Base-by-base conservation (phyloP, 805 yeast genomes). In the Wickerhamomyces ciferrii region DNA sequence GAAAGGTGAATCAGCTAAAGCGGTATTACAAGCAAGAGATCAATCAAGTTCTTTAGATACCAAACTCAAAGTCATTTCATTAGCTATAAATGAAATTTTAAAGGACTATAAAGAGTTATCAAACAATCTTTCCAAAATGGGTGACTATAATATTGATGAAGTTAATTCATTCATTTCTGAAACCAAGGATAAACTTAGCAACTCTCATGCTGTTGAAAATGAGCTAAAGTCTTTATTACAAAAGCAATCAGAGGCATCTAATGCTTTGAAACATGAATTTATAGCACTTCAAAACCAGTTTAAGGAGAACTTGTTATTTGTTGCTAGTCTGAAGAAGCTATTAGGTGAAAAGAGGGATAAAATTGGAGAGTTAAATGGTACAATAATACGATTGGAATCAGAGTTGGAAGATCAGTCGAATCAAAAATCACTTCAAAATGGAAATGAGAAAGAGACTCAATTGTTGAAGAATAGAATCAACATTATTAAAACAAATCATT, bases 381-480 rank as follows among this genome's bases (percentile, higher is more conserved):
- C 41, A 14, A 25, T 54, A 2, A 13, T 50, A 13, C 53, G 50
- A 20, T 37, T 58, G 19, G 55, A 56, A 32, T 18, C 53, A 3
- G 49, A 50, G n/a, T 19, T 54, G 1, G 51, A 46, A 10, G 54
- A 51, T 15, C 29, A 45, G 11, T 43, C 40, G 5, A 54, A 46
- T 5, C 14, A 29, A 2, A 39, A 41, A 27, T 3, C 20, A 29
- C 35, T 17, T 20, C 46, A 2, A 42, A 37, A 25, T 7, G 32
- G 39, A 14, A 47, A 48, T 14, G 53, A 42, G 13, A 45, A 54
- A n/a, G 63, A 58, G 37, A 41, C 55, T 3, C 50, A 52, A 36
- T 46, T 56, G 10, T 35, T 53, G 44, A 59, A 51, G 46, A 54
- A 48, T 37, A 48, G 61, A 36, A 37, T 59, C 8, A 52, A 48